Base-by-base conservation (phyloP, 371 early-diverging fungal species). In the Haplosporangium sp. region DNA sequence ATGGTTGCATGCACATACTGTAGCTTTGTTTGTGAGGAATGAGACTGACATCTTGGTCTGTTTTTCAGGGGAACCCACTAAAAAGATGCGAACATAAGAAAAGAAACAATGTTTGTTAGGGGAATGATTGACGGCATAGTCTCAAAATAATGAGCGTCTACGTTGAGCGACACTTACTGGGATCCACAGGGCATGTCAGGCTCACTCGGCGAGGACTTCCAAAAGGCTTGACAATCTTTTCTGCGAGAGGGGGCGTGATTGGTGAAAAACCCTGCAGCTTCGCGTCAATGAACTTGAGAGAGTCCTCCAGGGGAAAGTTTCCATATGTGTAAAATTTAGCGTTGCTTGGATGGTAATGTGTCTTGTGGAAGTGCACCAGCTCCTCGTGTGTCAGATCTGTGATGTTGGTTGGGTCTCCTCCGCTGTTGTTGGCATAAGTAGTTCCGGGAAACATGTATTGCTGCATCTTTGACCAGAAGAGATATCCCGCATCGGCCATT, bases 351-450 rank as follows among this genome's bases (percentile, higher is more conserved):
- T 95, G 96, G 72, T 98, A 98, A 67, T 95, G 89, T 2, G 83
- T 83, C 38, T 84, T 84, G 69, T 96, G 96, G 83, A 97, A 98
- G 20, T 87, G 86, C 13, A 91, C 83, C 16, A 98, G 84, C 64
- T 93, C 87, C 53, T 92, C 88, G 79, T 96, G 90, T 5, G 95
- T 94, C 72, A 98, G 85, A 55, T 95, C 91, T 0, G 96, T 91
- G 62, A 98, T 97, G 58, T 83, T 69, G n/a, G 83, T 82, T 9
- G 98, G 98, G 65, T 98, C 96, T 45, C 98, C 98, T 52, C 98
- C 98, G 73, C 94, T 94, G 68, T 88, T 89, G 74, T 90, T 71
- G 60, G 86, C 86, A 81, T 96, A 98, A 10, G 92, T 91, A 5
- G 96, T 93, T 48, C 90, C 93, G 0, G 93, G 91, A 74, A 91